Evolutionary conservation across 2,329 filamentous ascomycete genomes (phyloP), one percentile per base, ranked within the genome.

Genomic region (Ceratocystis destructans): DNA sequence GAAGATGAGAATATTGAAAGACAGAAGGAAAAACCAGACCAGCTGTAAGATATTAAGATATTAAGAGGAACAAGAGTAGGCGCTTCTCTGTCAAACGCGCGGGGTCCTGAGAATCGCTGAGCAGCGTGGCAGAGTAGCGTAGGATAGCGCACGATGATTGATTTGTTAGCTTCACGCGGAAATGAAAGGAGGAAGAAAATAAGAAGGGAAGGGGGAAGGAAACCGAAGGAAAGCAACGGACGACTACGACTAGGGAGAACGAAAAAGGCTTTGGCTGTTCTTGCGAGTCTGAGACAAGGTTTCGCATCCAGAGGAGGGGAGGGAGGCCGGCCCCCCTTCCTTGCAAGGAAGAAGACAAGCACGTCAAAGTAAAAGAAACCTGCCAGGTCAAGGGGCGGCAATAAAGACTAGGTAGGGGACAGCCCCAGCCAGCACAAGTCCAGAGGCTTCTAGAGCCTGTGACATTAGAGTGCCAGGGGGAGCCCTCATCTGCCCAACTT

Each of bases 121-220:
- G 20, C 48, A 22, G 48, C 48, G 22, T 3, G 10, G 37, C 3
- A 41, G 37, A 41, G 48, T 53, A 41, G 37, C 25, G 48, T 53
- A 25, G 22, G 48, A 53, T 53, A 15, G 48, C 48, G 48, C 48
- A 25, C 20, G 48, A 53, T 53, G 25, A 12, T 6, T 25, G 12
- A 15, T 2, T 31, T 46, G 8, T 10, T 62, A 44, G 41, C 28
- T 17, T 20, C 25, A 46, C 15, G 41, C 5, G 22, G 37, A 64
- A 50, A 17, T 15, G 25, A 50, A 50, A 33, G 45, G 45, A 64
- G 20, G 31, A 12, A 57, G 28, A 50, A 10, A 8, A 37, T n/a
- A 37, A 57, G 64, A 53, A 37, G 10, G 68, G 46, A 67, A 59
- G 48, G 61, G 46, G 28, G 48, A 69, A 64, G 41, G 66, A 63